Evolutionary conservation across 1,284 basidiomycete species (phyloP).

Genomic region (Trichosporon inkin): DNA sequence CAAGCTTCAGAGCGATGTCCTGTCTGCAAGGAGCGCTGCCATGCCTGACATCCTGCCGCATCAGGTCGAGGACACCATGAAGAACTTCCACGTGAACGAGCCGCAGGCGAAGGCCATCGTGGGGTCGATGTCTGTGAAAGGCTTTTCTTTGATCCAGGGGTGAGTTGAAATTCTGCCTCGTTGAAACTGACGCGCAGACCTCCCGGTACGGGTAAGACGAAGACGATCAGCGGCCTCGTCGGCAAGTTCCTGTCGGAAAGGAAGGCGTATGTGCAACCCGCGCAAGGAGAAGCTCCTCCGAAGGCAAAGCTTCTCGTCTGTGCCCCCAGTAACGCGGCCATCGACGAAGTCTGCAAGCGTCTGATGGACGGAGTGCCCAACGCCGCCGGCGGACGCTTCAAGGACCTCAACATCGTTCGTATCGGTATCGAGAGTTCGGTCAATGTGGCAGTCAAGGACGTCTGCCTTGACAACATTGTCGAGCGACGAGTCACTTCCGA

Average conservation of each 20-base stretch:
- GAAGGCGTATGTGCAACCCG: slow-evolving; percentile 53
- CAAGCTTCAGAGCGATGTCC: slow-evolving; percentile 60
- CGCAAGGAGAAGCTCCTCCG: slow-evolving; percentile 55
- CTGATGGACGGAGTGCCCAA: slow-evolving; percentile 72
- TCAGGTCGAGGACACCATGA: slow-evolving; percentile 67
- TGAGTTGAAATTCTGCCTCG: slow-evolving; percentile 48
- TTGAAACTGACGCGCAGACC: slow-evolving; percentile 58
- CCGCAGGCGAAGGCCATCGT: slow-evolving; percentile 90
- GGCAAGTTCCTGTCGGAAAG: slow-evolving; percentile 71
- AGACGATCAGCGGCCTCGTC: slow-evolving; percentile 93
- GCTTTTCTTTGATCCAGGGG: slow-evolving; percentile 95
- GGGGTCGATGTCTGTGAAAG: slow-evolving; percentile 66
- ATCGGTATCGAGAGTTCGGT: slow-evolving; percentile 77
- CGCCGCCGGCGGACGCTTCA: slow-evolving; percentile 59
- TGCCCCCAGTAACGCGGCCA: slow-evolving; percentile 97
- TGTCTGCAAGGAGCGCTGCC: slow-evolving; percentile 61
- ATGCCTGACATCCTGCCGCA: slow-evolving; percentile 54
- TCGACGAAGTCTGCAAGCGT: slow-evolving; percentile 90
- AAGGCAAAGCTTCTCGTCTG: slow-evolving; percentile 81
- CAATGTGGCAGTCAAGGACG: slow-evolving; percentile 76
- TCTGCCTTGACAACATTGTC: slow-evolving; percentile 81
- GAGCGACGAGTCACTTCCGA: slow-evolving; percentile 66
- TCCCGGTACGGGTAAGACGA: slow-evolving; percentile 98
- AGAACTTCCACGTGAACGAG: slow-evolving; percentile 74
- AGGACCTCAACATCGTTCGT: slow-evolving; percentile 70